Percentiles rank a stretch among this genome's conserved stretches.
Evolutionary conservation across 345 rosid genomes (phyloP).

Genomic region (Eucalyptus albens): DNA sequence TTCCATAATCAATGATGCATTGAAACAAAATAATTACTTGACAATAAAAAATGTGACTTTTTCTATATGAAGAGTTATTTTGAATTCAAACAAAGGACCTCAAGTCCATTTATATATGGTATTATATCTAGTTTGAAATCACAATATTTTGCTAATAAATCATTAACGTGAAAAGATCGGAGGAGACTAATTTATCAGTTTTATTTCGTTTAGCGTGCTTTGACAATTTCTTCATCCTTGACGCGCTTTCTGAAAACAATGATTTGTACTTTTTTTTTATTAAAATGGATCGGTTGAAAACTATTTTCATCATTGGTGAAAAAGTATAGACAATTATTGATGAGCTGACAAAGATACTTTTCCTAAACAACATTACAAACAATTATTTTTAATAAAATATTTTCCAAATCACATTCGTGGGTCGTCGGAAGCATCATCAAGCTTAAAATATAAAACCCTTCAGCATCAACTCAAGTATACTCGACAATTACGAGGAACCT

Average conservation of each 20-base stretch:
- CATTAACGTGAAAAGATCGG: background rate
- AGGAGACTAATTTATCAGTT: no score
- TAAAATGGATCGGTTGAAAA: background rate
- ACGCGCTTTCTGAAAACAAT: accelerated
- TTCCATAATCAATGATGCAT: background rate
- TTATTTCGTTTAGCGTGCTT: background rate
- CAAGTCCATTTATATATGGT: background rate
- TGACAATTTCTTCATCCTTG: background rate
- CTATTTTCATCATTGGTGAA: background rate
- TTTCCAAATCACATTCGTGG: background rate
- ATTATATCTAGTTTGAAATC: background rate
- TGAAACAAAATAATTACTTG: background rate
- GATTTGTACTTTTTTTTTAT: background rate
- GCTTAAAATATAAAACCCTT: background rate
- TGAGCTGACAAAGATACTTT: background rate
- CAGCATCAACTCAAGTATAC: background rate
- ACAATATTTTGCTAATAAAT: background rate
- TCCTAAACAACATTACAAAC: background rate
- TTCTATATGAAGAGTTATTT: background rate
- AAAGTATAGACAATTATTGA: background rate
- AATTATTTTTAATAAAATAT: accelerated
- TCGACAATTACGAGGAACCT: background rate
- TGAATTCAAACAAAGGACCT: background rate
- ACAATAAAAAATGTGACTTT: background rate
- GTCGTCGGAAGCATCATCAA: background rate